These are phyloP conservation scores for Cenchrus purpureus DNA, from an alignment of 176 grass and related monocot species.

Conservation along the genomic window DNA sequence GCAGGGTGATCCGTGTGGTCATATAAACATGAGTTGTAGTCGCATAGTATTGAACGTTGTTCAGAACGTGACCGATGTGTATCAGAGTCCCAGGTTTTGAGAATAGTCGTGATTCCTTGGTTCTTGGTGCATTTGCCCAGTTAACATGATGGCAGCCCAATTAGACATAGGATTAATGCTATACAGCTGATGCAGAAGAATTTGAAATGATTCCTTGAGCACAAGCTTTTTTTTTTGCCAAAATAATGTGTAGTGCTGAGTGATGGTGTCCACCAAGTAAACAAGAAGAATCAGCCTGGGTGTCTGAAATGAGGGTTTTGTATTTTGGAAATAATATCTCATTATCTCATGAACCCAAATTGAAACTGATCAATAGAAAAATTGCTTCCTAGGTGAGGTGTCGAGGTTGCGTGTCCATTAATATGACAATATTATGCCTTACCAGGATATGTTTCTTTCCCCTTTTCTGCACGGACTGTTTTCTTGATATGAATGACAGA, in stretches of 20 bases:
- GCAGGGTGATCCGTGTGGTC: conserved; percentile 28
- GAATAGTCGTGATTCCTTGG: conserved; percentile 4
- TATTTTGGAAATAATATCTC: conserved; percentile 3
- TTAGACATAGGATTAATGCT: conserved; percentile 1
- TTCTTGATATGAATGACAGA: conserved; percentile 30
- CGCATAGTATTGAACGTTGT: background rate
- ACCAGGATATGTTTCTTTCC: background rate
- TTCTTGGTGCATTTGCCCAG: conserved; percentile 17
- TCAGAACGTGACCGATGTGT: background rate
- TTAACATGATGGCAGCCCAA: conserved; percentile 20
- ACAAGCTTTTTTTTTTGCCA: background rate
- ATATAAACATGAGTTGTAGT: background rate
- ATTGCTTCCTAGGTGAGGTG: background rate
- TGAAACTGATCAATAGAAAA: conserved; percentile 16
- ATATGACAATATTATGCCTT: background rate
- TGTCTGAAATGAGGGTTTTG: background rate
- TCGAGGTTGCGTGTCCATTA: background rate
- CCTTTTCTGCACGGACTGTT: background rate
- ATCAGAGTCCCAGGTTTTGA: conserved; percentile 8
- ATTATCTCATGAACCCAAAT: conserved; percentile 7
- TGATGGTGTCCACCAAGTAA: background rate
- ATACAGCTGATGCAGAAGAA: background rate
- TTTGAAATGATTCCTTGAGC: background rate
- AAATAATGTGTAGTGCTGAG: background rate
- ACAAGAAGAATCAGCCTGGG: background rate